Evolutionary conservation across 306 rosid species (phyloP).

Genomic region (Pterocarpus macrocarpus): DNA sequence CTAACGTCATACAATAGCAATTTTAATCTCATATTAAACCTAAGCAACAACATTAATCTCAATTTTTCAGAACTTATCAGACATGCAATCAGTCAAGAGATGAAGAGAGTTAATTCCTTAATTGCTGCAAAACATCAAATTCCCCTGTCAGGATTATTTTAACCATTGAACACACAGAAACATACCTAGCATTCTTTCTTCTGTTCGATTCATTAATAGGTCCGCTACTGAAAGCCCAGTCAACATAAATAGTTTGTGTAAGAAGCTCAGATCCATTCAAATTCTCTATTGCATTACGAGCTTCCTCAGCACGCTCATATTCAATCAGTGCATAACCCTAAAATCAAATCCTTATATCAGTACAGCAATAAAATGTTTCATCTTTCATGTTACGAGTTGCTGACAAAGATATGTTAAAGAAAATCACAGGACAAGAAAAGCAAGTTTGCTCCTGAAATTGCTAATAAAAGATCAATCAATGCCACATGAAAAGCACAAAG

Average conservation of each 20-base stretch:
- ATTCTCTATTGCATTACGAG: slow-evolving; percentile 83
- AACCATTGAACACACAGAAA: neutral
- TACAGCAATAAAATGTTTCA: no score
- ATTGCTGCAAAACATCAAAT: neutral
- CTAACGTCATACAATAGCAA: no score
- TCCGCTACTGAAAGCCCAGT: slow-evolving; percentile 99
- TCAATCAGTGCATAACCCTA: slow-evolving; percentile 70
- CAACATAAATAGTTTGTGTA: slow-evolving; percentile 77
- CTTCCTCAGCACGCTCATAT: slow-evolving; percentile 66
- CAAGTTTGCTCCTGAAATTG: neutral
- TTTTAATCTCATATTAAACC: no score
- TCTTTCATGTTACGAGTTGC: no score
- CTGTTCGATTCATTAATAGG: slow-evolving; percentile 76
- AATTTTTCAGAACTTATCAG: no score
- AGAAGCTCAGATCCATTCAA: slow-evolving; percentile 90
- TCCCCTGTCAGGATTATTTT: neutral
- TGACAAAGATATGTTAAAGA: no score
- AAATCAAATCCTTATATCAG: neutral
- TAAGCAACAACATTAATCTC: no score
- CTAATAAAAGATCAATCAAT: neutral
- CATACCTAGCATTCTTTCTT: slow-evolving; percentile 86
- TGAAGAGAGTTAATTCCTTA: no score
- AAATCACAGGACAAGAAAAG: neutral
- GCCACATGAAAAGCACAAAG: neutral
- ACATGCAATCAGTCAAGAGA: slow-evolving; percentile 7